Base-by-base conservation (phyloP, 768 basidiomycete genomes). In the Chiua virens region DNA sequence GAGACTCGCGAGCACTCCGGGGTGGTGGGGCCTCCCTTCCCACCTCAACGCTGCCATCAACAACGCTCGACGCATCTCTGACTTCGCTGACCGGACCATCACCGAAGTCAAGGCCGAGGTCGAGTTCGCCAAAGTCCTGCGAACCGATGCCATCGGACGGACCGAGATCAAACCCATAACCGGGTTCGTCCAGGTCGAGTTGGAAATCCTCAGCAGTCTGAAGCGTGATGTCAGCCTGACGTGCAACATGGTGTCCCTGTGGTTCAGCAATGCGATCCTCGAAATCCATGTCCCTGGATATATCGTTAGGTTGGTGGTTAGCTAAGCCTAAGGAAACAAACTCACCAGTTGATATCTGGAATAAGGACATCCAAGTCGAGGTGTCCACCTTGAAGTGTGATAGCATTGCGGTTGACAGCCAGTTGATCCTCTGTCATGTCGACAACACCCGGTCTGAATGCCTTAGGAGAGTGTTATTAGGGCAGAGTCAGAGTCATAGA, bases 371-470 rank as follows among this genome's bases (percentile, higher is more conserved):
- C 90, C 30, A 94, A 75, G 61, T 93, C 92, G 34, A 93, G 75
- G 45, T 82, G 84, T 45, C 81, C 84, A 1, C 81, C 80, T 63
- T 89, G 85, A 30, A 95, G 78, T 2, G 93, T 96, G 70, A 98
- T 96, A 25, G 93, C 82, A 54, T 89, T 91, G 63, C 86, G 85
- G 66, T 86, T 87, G 34, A 92, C 92, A 1, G 82, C 83, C 1
- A 95, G 79, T 68, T 96, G 92, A 54, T 97, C 95, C 56, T 96
- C 94, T 6, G 93, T 92, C 81, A 98, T 83, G 71, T 99, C 97
- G 34, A 98, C 97, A 9, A 93, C 72, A 53, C 93, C 96, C 17
- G 94, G 93, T 47, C 94, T 87, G 71, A 98, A 98, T 4, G 94
- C 92, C 93, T 93, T 14, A n/a, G 32, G 56, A 11, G 25, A 8